Percentiles rank a stretch among this genome's conserved stretches.
These are phyloP conservation scores for Saccharomycopsis sp. DNA, from an alignment of 805 yeast species.

Conservation along the genomic window DNA sequence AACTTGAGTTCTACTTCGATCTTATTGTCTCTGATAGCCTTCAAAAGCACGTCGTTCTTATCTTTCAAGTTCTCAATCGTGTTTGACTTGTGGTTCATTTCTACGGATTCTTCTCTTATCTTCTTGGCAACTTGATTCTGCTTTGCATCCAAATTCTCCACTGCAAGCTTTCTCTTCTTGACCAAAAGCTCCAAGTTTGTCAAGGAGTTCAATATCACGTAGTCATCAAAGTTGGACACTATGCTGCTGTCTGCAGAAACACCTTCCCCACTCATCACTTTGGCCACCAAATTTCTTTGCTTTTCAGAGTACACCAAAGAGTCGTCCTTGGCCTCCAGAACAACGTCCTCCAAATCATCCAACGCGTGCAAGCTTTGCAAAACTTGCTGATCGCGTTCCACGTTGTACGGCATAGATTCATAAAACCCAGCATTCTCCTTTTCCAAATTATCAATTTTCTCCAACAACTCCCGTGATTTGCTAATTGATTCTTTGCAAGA, in stretches of 20 bases:
- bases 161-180: slow-evolving; percentile 7
- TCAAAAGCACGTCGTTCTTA: not conserved
- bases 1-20: not conserved
- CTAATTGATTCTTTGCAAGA: not conserved
- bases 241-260: slow-evolving; percentile 6
- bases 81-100: not conserved
- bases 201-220: slow-evolving; percentile 16
- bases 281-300: slow-evolving; percentile 1
- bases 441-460: slow-evolving; percentile 13
- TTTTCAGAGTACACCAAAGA: slow-evolving; percentile 6
- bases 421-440: slow-evolving; percentile 10
- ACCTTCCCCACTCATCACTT: not conserved
- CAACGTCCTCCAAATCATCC: slow-evolving; percentile 11
- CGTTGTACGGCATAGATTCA: not conserved
- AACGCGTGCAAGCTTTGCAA: slow-evolving; percentile 8
- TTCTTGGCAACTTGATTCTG: slow-evolving; percentile 3
- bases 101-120: slow-evolving; percentile 2
- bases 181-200: slow-evolving; percentile 11
- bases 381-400: slow-evolving; percentile 8
- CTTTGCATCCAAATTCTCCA: slow-evolving; percentile 3
- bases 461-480: slow-evolving; percentile 10
- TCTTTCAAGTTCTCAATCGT: not conserved
- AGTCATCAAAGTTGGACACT: slow-evolving; percentile 16
- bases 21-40: not conserved
- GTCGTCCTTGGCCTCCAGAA: slow-evolving; percentile 14